Evolutionary conservation across 1,284 basidiomycete genomes (phyloP).

Genomic region (Inonotus obliquus): DNA sequence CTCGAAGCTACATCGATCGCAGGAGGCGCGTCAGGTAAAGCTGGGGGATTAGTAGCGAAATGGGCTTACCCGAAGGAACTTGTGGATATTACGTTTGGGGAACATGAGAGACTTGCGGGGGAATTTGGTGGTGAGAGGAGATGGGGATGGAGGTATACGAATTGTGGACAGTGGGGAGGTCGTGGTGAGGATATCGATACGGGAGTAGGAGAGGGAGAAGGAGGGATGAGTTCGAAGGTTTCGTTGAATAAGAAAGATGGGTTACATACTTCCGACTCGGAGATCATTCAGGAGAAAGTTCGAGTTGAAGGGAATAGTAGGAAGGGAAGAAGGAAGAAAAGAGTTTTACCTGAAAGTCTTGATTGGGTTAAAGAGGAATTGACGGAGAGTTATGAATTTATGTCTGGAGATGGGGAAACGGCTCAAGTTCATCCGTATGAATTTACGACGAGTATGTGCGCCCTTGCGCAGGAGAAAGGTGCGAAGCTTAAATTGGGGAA

Average conservation of each 20-base stretch:
- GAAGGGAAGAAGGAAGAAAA: slow-evolving; percentile 12
- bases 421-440: slow-evolving; percentile 81
- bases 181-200: not conserved
- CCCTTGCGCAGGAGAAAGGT: slow-evolving; percentile 55
- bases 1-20: slow-evolving; percentile 75
- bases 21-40: slow-evolving; percentile 83
- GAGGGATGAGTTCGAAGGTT: slow-evolving; percentile 27
- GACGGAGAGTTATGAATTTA: slow-evolving; percentile 54
- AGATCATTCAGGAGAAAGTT: slow-evolving; percentile 36
- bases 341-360: slow-evolving; percentile 50
- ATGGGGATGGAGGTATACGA: slow-evolving; percentile 80
- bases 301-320: slow-evolving; percentile 17
- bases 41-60: slow-evolving; percentile 86
- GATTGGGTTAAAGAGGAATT: slow-evolving; percentile 57
- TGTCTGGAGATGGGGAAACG: slow-evolving; percentile 57
- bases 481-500: slow-evolving; percentile 40
- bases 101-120: slow-evolving; percentile 77
- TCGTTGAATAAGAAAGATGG: slow-evolving; percentile 36
- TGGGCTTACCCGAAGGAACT: slow-evolving; percentile 79
- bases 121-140: slow-evolving; percentile 66
- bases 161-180: slow-evolving; percentile 55
- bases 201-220: no score
- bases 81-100: slow-evolving; percentile 70
- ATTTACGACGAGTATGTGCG: slow-evolving; percentile 76
- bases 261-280: slow-evolving; percentile 43